Conservation (phyloP, 2,329 filamentous ascomycete genomes). For the Cyphellophora europaea region DNA sequence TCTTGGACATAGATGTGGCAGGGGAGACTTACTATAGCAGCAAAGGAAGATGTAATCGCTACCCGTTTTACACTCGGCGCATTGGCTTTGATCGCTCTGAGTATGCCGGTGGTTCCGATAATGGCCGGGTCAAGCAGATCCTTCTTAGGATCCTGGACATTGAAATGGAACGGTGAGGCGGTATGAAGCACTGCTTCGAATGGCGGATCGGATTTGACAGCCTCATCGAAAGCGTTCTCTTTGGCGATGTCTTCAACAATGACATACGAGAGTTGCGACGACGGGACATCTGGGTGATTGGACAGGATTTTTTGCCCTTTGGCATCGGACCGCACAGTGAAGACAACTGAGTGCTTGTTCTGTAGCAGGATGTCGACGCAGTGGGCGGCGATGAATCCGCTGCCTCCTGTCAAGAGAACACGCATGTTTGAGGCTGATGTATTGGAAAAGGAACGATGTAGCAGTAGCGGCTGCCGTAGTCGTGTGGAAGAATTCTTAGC, state of each 20-base stretch:
- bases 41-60: constrained; percentile 61
- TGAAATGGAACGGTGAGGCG: constrained; percentile 64
- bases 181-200: constrained; percentile 70
- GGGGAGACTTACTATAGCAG: constrained; percentile 55
- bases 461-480: no score
- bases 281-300: constrained; percentile 40
- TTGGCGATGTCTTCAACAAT: constrained; percentile 66
- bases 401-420: constrained; percentile 40
- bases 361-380: constrained; percentile 51
- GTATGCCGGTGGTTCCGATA: constrained; percentile 54
- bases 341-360: constrained; percentile 43
- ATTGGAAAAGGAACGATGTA: no score
- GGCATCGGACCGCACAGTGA: constrained; percentile 51
- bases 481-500: no score
- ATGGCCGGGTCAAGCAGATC: constrained; percentile 50
- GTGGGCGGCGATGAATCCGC: constrained; percentile 58
- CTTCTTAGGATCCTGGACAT: constrained; percentile 60
- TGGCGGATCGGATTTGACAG: constrained; percentile 50
- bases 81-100: constrained; percentile 51
- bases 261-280: constrained; percentile 51
- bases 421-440: neutral
- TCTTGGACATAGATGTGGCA: no score
- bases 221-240: constrained; percentile 59
- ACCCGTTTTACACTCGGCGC: constrained; percentile 63
- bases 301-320: constrained; percentile 54